Percentiles rank a stretch among this genome's conserved stretches.
These are phyloP conservation scores for Trematosphaeria pertusa DNA, from an alignment of 2,329 filamentous ascomycete species.

Conservation along the genomic window DNA sequence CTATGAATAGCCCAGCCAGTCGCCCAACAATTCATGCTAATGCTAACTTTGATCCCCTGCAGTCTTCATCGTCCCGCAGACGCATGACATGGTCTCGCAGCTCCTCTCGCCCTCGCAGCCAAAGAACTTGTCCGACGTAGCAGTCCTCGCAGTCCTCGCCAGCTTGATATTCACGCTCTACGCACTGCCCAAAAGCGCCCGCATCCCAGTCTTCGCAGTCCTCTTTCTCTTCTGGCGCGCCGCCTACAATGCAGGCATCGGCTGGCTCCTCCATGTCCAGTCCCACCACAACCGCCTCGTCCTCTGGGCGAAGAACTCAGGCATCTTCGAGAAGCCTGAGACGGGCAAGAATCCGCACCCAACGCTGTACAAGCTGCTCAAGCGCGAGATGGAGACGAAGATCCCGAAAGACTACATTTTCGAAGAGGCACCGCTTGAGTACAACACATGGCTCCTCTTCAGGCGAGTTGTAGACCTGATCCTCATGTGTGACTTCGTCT, in stretches of 20 bases:
- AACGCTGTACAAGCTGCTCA: conserved; percentile 81
- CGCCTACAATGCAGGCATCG: conserved; percentile 93
- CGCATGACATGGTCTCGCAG: conserved; percentile 99
- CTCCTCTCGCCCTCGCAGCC: conserved; percentile 92
- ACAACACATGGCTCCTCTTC: conserved; percentile 99
- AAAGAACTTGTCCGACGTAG: conserved; percentile 87
- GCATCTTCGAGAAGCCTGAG: conserved; percentile 82
- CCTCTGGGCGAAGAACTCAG: conserved; percentile 84
- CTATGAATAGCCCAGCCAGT: not conserved
- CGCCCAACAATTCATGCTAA: not conserved
- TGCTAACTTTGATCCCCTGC: conserved; percentile 7
- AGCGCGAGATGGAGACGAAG: conserved; percentile 91
- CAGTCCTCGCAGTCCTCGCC: conserved; percentile 80
- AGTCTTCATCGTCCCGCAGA: conserved; percentile 96
- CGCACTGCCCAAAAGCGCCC: conserved; percentile 71
- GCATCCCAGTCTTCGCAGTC: conserved; percentile 78
- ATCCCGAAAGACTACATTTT: conserved; percentile 94
- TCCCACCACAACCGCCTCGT: conserved; percentile 88
- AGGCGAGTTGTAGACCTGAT: conserved; percentile 94
- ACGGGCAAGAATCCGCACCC: conserved; percentile 85
- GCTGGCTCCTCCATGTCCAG: conserved; percentile 85
- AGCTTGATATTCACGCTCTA: conserved; percentile 77
- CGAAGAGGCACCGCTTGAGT: conserved; percentile 91
- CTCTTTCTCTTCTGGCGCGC: conserved; percentile 92
- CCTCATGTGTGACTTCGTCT: conserved; percentile 97